Conservation (phyloP, 108 stramenopile species). For the Fistulifera pelliculosa region DNA sequence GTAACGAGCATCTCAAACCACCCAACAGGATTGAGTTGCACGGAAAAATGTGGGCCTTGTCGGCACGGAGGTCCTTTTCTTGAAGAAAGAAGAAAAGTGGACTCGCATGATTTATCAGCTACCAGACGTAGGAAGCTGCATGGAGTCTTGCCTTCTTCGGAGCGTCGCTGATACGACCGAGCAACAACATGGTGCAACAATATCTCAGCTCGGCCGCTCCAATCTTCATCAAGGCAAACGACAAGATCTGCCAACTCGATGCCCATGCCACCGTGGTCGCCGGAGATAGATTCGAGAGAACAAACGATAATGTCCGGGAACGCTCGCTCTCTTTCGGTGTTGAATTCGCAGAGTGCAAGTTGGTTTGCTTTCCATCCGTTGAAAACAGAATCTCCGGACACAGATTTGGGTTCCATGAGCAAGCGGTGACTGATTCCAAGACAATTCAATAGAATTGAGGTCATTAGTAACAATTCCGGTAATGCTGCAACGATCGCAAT, state of each 20-base stretch:
- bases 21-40: slow-evolving; percentile 21
- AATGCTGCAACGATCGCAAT: slow-evolving; percentile 66
- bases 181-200: slow-evolving; percentile 27
- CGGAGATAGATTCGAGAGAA: slow-evolving; percentile 43
- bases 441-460: slow-evolving; percentile 50
- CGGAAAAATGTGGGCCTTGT: neutral
- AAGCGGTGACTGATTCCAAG: slow-evolving; percentile 55
- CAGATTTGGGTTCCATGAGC: slow-evolving; percentile 2
- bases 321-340: slow-evolving; percentile 8
- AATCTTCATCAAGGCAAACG: slow-evolving; percentile 77
- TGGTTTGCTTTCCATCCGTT: slow-evolving; percentile 26
- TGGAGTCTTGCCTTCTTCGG: slow-evolving; percentile 7
- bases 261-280: slow-evolving; percentile 45
- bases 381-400: neutral
- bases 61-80: neutral
- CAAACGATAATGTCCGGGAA: slow-evolving; percentile 42
- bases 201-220: slow-evolving; percentile 58
- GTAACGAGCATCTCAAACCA: slow-evolving; percentile 16
- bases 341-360: slow-evolving; percentile 34
- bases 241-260: slow-evolving; percentile 52
- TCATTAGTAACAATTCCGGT: slow-evolving; percentile 39
- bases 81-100: slow-evolving; percentile 23
- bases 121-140: slow-evolving; percentile 52
- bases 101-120: slow-evolving; percentile 46
- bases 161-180: slow-evolving; percentile 18